These are phyloP conservation scores for Platanus orientalis DNA, from an alignment of 164 flowering plant species.

Conservation along the genomic window DNA sequence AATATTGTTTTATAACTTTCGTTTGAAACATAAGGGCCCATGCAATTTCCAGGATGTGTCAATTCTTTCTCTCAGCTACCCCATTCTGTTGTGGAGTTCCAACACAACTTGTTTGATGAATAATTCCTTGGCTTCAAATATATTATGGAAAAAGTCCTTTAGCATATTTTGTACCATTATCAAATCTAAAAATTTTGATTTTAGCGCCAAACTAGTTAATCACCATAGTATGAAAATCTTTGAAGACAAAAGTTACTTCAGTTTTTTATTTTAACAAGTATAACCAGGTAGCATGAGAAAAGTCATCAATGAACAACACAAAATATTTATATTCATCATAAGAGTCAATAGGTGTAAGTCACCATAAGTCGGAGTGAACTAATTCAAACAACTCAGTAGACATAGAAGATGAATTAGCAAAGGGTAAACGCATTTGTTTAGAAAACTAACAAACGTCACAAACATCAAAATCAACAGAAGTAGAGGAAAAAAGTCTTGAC, in stretches of 20 bases:
- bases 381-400: too few species aligned
- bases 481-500: too few species aligned
- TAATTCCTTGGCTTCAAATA: not conserved
- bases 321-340: conserved; percentile 3
- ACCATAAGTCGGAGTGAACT: not conserved
- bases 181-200: not conserved
- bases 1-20: conserved; percentile 11
- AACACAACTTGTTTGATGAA: conserved; percentile 4
- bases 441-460: too few species aligned
- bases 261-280: conserved; percentile 1
- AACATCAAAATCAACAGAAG: too few species aligned
- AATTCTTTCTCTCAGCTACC: conserved; percentile 11
- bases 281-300: conserved; percentile 1
- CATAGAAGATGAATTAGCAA: too few species aligned
- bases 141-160: not conserved
- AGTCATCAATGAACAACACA: conserved; percentile 2
- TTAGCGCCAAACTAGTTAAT: not conserved
- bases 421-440: too few species aligned
- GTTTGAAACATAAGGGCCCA: conserved; percentile 11
- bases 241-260: not conserved
- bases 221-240: not conserved
- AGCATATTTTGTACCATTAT: not conserved
- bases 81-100: conserved; percentile 7
- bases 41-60: conserved; percentile 12
- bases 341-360: not conserved